Evolutionary conservation across 2,329 filamentous ascomycete genomes (phyloP).

Genomic region (Calonectria honghensis): DNA sequence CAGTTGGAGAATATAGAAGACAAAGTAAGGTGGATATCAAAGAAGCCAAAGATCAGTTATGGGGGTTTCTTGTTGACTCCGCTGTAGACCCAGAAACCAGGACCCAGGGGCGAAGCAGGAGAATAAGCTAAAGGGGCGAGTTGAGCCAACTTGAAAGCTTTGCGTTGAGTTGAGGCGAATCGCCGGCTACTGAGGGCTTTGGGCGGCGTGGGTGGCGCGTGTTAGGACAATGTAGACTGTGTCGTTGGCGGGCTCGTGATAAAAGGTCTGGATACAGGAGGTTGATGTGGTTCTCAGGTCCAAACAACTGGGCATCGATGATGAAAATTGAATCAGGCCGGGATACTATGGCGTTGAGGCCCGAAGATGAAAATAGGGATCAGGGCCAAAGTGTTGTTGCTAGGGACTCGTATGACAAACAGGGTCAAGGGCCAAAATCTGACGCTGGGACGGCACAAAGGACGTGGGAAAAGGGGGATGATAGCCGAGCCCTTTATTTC

Average conservation of each 20-base stretch:
- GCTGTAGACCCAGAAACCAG: conserved; percentile 93
- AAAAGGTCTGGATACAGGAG: conserved; percentile 31
- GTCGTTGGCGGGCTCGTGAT: conserved; percentile 31
- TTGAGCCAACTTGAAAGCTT: conserved; percentile 95
- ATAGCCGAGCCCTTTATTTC: conserved; percentile 17
- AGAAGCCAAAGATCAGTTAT: conserved; percentile 78
- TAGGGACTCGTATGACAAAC: conserved; percentile 43
- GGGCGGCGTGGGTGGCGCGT: conserved; percentile 36
- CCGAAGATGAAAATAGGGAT: conserved; percentile 31
- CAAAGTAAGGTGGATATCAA: conserved; percentile 35
- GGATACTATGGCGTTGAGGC: conserved; percentile 35
- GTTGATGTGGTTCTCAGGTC: conserved; percentile 28
- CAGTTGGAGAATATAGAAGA: conserved; percentile 34
- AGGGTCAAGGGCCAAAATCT: conserved; percentile 43
- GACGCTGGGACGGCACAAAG: conserved; percentile 30
- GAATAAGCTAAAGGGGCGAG: conserved; percentile 81
- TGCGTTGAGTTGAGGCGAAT: conserved; percentile 57
- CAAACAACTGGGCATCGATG: conserved; percentile 39
- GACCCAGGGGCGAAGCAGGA: conserved; percentile 92
- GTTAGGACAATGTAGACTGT: conserved; percentile 23
- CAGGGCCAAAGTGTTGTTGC: conserved; percentile 27
- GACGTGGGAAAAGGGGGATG: conserved; percentile 24
- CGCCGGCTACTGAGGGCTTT: conserved; percentile 44
- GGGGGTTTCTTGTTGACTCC: conserved; percentile 98
- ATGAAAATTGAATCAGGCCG: conserved; percentile 43